phyloP scores from a whole-genome alignment of 116 monocot species.

The Posidonia oceanica region DNA sequence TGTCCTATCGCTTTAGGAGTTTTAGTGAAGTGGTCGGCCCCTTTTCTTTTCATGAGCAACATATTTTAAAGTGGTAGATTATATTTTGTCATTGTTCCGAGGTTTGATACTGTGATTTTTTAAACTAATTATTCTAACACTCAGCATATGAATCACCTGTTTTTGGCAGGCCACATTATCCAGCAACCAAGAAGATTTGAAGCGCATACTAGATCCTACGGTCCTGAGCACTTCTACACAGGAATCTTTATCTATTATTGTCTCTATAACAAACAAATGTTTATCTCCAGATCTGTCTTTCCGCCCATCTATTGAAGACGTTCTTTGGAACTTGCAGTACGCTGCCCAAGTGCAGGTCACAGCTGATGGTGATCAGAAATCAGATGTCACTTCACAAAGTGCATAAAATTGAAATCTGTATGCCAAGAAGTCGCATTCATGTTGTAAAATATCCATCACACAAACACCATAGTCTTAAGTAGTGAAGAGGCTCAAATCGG shows the following conservation, averaged over 20 bases:
- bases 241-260: constrained; percentile 64
- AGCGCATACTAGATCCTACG: constrained; percentile 46
- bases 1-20: too few species aligned
- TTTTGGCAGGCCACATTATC: constrained; percentile 34
- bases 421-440: too few species aligned
- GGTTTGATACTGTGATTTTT: neutral
- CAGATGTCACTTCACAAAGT: constrained; percentile 34
- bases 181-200: constrained; percentile 34
- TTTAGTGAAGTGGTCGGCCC: too few species aligned
- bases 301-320: constrained; percentile 85
- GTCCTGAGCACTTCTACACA: constrained; percentile 45
- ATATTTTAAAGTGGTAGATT: too few species aligned
- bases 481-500: too few species aligned
- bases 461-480: too few species aligned
- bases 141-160: neutral
- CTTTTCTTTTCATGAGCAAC: too few species aligned
- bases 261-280: constrained; percentile 70
- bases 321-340: constrained; percentile 96
- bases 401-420: neutral
- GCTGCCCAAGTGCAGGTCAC: constrained; percentile 75
- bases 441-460: too few species aligned
- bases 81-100: neutral
- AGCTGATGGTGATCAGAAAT: constrained; percentile 54
- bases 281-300: constrained; percentile 37
- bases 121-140: neutral